Conservation (phyloP, 345 rosid species). For the Schrenkiella parvula region DNA sequence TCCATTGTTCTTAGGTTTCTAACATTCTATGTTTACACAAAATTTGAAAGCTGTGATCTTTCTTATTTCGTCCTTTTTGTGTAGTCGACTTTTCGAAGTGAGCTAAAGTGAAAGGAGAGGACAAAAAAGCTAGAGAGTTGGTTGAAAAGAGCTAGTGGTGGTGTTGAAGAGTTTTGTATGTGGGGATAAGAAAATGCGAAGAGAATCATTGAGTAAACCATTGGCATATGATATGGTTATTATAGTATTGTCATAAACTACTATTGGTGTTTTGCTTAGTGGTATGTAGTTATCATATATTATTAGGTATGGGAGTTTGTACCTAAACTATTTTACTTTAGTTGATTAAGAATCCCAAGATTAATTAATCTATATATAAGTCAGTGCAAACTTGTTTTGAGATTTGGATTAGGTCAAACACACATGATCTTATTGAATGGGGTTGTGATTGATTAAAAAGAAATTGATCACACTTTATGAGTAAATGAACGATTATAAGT, state of each 20-base stretch:
- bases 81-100: neutral
- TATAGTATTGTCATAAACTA: neutral
- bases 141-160: neutral
- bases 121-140: neutral
- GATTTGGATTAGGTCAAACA: neutral
- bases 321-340: neutral
- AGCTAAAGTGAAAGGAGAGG: neutral
- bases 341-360: neutral
- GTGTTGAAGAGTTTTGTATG: neutral
- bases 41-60: constrained; percentile 16
- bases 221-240: neutral
- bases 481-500: neutral
- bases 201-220: neutral
- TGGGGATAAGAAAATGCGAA: neutral
- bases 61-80: neutral
- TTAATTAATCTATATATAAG: neutral
- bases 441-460: neutral
- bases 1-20: neutral
- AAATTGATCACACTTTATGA: neutral
- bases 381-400: neutral
- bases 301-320: neutral
- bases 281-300: neutral
- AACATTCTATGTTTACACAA: neutral
- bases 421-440: neutral
- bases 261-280: neutral